A percentile compares a stretch with the other conserved stretches of the same genome.
These are phyloP conservation scores for Eimeria necatrix DNA, from an alignment of 169 alveolate genomes.

Conservation along the genomic window DNA sequence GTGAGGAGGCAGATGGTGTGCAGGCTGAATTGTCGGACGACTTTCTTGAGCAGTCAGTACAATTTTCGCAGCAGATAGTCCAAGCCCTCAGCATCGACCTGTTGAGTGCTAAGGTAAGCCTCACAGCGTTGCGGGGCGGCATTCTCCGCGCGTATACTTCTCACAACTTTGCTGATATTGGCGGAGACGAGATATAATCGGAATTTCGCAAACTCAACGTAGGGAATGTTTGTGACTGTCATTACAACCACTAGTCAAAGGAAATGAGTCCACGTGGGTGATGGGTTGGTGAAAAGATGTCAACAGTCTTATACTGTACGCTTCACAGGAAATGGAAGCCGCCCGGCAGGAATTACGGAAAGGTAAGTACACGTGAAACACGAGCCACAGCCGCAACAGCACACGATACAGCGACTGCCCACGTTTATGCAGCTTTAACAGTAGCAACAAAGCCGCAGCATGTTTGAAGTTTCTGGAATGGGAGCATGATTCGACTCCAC, in stretches of 20 bases:
- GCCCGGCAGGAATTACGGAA: slow-evolving; percentile 59
- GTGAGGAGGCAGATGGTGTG: not conserved
- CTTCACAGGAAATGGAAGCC: slow-evolving; percentile 40
- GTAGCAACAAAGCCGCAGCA: not conserved
- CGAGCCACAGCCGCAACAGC: slow-evolving; percentile 16
- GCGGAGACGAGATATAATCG: too few relatives aligned
- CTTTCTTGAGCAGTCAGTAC: slow-evolving; percentile 29
- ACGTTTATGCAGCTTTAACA: too few relatives aligned
- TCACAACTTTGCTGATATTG: too few relatives aligned
- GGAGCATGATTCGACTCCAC: too few relatives aligned
- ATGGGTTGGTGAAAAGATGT: too few relatives aligned
- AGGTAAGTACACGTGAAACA: not conserved
- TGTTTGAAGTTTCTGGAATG: not conserved
- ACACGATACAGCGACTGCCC: not conserved
- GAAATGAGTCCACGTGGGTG: too few relatives aligned
- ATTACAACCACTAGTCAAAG: too few relatives aligned
- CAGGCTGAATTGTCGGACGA: not conserved
- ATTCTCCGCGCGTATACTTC: not conserved
- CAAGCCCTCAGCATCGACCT: slow-evolving; percentile 73
- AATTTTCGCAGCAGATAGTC: slow-evolving; percentile 50
- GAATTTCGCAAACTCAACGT: too few relatives aligned
- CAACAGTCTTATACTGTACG: not conserved
- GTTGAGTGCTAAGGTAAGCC: slow-evolving; percentile 67
- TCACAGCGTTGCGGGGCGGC: not conserved
- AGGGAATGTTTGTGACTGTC: too few relatives aligned